Evolutionary conservation across 208 protist species (phyloP).

Genomic region (Trypanosoma scelopori): DNA sequence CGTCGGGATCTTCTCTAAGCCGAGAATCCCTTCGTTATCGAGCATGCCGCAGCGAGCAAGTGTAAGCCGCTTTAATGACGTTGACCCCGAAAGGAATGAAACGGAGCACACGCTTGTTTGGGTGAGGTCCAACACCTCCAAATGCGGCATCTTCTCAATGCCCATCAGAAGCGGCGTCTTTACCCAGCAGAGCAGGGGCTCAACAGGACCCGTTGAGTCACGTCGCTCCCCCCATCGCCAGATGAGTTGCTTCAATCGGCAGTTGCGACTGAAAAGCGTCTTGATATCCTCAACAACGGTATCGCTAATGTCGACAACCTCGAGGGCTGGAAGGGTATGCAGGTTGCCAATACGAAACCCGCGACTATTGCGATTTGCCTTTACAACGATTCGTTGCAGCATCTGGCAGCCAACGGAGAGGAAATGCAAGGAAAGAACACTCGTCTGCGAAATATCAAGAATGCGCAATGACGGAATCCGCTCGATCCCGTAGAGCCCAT

Average conservation of each 20-base stretch:
- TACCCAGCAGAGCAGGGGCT: conserved; percentile 56
- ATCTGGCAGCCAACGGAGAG: conserved; percentile 38
- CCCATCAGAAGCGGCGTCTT: conserved; percentile 40
- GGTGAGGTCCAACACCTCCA: conserved; percentile 45
- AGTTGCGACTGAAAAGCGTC: conserved; percentile 33
- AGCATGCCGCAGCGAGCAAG: conserved; percentile 47
- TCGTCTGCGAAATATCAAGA: conserved; percentile 74
- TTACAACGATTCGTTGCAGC: conserved; percentile 39
- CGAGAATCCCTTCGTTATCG: conserved; percentile 26
- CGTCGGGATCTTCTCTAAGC: conserved; percentile 19
- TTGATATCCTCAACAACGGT: conserved; percentile 70
- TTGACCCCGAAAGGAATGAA: conserved; percentile 39
- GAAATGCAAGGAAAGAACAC: conserved; percentile 65
- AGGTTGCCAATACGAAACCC: conserved; percentile 60
- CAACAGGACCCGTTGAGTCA: conserved; percentile 38
- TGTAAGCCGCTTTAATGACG: conserved; percentile 28
- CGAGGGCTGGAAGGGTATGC: conserved; percentile 39
- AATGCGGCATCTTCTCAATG: conserved; percentile 33
- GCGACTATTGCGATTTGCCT: conserved; percentile 56
- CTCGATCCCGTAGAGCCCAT: conserved; percentile 67
- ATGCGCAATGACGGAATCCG: conserved; percentile 16
- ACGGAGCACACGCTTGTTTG: conserved; percentile 48
- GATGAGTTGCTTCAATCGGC: conserved; percentile 43
- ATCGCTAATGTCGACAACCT: conserved; percentile 66
- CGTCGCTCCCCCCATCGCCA: conserved; percentile 73